Base-by-base conservation (phyloP, 2,329 filamentous ascomycete genomes). In the Beauveria caledonica region DNA sequence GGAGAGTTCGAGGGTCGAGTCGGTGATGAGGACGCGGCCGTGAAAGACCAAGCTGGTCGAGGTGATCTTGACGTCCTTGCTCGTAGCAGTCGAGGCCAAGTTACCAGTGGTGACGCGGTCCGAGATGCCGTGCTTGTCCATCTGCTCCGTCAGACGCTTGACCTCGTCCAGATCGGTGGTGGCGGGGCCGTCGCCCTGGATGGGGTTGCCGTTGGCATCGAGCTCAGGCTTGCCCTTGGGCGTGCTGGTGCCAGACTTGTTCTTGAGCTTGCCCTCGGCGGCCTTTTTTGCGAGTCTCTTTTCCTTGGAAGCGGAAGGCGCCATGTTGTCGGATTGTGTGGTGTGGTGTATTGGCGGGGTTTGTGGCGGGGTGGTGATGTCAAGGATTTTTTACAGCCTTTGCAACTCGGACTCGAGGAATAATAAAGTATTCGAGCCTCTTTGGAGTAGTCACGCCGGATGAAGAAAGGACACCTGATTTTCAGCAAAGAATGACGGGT, bases 81-180 rank as follows among this genome's bases (percentile, higher is more conserved):
- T 95, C 67, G 89, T 82, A 65, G 84, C 77, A 65, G 93, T 85
- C 49, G 94, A 99, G 42, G 92, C 83, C 64, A 99, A 81, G 60
- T 99, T 94, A 84, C 94, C 94, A 63, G 94, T 99, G 63, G 95
- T 99, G 75, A 99, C 94, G 76, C 94, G 89, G 77, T 99, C 94
- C 15, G 94, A 97, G 66, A 99, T 83, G 71, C 94, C 94, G 73
- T 96, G 86, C 79, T 96, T 90, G 79, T 99, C 94, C 83, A 96
- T 89, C 80, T 99, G 95, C 59, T 92, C 82, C 49, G 89, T 87
- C 67, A 99, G 83, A 73, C 92, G 92, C 80, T 92, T 89, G 66
- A 97, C 87, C 72, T 88, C 88, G 67, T 88, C 86, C 74, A 87
- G 77, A 68, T 80, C 83, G 62, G 85, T 81, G 66, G 86, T 90